Percentiles rank a stretch among this genome's conserved stretches.
phyloP scores from a whole-genome alignment of 2,329 filamentous ascomycete species.

The Aschersonia sp. region DNA sequence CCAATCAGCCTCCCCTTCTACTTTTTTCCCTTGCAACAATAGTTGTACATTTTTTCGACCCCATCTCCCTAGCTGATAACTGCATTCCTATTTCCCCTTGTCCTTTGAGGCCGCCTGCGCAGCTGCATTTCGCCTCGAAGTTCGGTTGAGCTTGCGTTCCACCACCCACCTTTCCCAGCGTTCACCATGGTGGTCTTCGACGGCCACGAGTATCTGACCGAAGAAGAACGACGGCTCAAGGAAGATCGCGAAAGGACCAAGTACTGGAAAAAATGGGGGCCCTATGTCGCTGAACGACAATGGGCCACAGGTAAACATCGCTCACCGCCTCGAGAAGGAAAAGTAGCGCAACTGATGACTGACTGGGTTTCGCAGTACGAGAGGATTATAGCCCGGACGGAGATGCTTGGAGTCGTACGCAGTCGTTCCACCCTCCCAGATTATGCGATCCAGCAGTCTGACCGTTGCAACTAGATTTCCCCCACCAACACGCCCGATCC shows the following conservation, averaged over 20 bases:
- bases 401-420: constrained; percentile 90
- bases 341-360: constrained; percentile 8
- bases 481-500: constrained; percentile 80
- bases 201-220: constrained; percentile 71
- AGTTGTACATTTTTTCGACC: no score
- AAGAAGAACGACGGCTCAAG: constrained; percentile 80
- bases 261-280: constrained; percentile 98
- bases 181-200: constrained; percentile 74
- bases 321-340: neutral
- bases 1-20: neutral
- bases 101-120: constrained; percentile 7
- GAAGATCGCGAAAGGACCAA: constrained; percentile 70
- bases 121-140: neutral
- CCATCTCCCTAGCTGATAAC: neutral
- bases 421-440: constrained; percentile 1
- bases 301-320: constrained; percentile 69
- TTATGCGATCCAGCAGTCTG: constrained; percentile 4
- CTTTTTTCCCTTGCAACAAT: neutral
- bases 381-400: constrained; percentile 86
- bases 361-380: constrained; percentile 36
- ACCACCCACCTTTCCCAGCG: neutral
- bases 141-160: neutral
- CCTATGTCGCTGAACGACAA: constrained; percentile 85
- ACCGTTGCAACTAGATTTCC: constrained; percentile 51
- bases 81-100: constrained; percentile 22